phyloP scores from a whole-genome alignment of 2,329 filamentous ascomycete genomes.

The Apiospora malaysiana region DNA sequence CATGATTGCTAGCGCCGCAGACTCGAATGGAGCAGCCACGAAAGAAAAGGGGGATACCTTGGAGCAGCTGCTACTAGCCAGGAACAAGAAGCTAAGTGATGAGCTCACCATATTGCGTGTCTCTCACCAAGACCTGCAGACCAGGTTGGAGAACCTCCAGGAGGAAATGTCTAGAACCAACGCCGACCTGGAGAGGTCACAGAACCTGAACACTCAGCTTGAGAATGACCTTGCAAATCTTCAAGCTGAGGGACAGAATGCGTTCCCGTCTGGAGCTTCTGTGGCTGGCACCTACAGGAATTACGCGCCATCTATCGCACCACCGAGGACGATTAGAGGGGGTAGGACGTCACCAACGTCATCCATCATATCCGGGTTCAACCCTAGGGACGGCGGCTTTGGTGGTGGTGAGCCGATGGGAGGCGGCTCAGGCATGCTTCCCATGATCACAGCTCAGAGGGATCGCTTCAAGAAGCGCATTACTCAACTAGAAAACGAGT shows the following conservation, averaged over 20 bases:
- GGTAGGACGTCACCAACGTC: conserved; percentile 86
- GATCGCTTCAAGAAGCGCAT: conserved; percentile 99
- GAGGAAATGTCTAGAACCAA: conserved; percentile 84
- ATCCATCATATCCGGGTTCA: conserved; percentile 97
- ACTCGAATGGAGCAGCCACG: conserved; percentile 54
- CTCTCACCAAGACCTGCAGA: conserved; percentile 90
- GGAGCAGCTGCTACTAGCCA: conserved; percentile 86
- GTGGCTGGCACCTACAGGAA: conserved; percentile 91
- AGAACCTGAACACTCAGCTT: conserved; percentile 83
- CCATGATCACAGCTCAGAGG: conserved; percentile 97
- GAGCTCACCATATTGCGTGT: conserved; percentile 92
- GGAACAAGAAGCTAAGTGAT: conserved; percentile 96
- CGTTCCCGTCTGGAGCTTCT: conserved; percentile 87
- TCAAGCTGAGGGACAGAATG: conserved; percentile 83
- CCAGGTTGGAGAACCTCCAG: conserved; percentile 78
- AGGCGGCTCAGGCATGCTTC: conserved; percentile 85
- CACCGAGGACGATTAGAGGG: conserved; percentile 62
- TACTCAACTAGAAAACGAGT: conserved; percentile 84
- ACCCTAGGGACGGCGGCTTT: conserved; percentile 60
- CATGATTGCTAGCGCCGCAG: conserved; percentile 48
- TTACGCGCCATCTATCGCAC: conserved; percentile 68
- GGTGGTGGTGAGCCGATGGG: conserved; percentile 63
- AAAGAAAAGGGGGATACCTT: conserved; percentile 78
- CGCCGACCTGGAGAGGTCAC: conserved; percentile 83
- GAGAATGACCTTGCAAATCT: conserved; percentile 90